Evolutionary conservation across 768 basidiomycete genomes (phyloP).

Genomic region (Tylopilus vinaceipallidus): DNA sequence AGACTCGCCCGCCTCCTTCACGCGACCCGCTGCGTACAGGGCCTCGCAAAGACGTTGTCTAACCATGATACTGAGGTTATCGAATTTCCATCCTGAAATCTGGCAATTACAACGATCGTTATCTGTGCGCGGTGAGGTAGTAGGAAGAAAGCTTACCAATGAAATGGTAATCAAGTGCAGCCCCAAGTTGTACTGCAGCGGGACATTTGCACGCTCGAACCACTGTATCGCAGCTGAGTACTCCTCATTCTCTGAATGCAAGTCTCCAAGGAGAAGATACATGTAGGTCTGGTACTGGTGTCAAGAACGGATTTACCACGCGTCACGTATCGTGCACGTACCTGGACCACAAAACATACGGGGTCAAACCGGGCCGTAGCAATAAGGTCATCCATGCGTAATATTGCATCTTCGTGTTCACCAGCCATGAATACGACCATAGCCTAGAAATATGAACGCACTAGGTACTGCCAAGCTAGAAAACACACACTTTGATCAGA

Average conservation of each 20-base stretch:
- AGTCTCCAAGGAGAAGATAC: slow-evolving; percentile 4
- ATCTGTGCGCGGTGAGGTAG: not conserved
- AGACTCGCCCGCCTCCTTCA: not conserved
- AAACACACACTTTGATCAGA: slow-evolving; percentile 1
- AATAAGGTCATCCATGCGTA: slow-evolving; percentile 1
- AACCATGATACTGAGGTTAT: not conserved
- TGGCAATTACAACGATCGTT: not conserved
- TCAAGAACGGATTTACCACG: not conserved
- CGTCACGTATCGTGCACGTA: not conserved
- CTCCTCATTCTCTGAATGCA: not conserved
- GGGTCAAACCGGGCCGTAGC: not conserved
- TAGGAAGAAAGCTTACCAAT: not conserved
- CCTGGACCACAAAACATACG: slow-evolving; percentile 1
- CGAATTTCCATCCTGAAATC: slow-evolving; percentile 7
- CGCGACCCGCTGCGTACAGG: not conserved
- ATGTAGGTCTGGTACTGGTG: slow-evolving; percentile 2
- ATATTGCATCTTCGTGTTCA: slow-evolving; percentile 3
- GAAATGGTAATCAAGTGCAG: not conserved
- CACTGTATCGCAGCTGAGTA: not conserved
- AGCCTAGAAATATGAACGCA: not conserved
- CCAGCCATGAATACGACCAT: not conserved
- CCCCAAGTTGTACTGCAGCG: no score
- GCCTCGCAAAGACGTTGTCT: not conserved
- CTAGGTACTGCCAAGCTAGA: no score
- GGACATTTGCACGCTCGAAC: not conserved